Evolutionary conservation across 2,329 filamentous ascomycete species (phyloP).

Genomic region (Cryphonectria naterciae): DNA sequence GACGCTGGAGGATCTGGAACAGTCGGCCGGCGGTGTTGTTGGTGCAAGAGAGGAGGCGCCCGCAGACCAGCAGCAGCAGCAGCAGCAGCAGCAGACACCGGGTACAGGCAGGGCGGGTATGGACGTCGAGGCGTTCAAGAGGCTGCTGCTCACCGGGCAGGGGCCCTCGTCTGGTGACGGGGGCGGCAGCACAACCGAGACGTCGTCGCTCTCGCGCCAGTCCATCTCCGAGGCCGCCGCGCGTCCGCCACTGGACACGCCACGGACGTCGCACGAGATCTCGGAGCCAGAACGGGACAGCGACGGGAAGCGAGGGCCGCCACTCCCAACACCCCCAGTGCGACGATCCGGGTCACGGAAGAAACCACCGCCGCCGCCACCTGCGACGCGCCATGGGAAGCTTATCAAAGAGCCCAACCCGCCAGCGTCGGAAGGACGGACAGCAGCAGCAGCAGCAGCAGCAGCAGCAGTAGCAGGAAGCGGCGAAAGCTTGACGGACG

Average conservation of each 20-base stretch:
- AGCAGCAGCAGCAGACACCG: background rate
- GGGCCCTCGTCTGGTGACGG: conserved; percentile 41
- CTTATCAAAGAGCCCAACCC: conserved; percentile 54
- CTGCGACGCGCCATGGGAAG: conserved; percentile 77
- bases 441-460: no score
- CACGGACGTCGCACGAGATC: conserved; percentile 62
- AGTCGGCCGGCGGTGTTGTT: conserved; percentile 26
- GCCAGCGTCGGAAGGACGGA: no score
- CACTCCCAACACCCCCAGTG: conserved; percentile 33
- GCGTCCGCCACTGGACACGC: conserved; percentile 48
- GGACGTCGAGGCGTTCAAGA: conserved; percentile 79
- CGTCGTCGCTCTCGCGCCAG: conserved; percentile 61
- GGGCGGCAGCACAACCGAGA: conserved; percentile 60
- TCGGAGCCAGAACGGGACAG: conserved; percentile 53
- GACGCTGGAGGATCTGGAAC: conserved; percentile 57
- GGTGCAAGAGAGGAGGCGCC: conserved; percentile 37
- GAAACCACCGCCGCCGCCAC: conserved; percentile 72
- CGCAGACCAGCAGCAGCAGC: background rate
- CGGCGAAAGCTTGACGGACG: conserved; percentile 45
- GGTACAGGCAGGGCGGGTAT: conserved; percentile 53
- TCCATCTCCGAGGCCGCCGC: conserved; percentile 55
- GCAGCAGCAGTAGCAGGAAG: background rate
- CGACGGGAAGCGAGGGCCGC: conserved; percentile 46
- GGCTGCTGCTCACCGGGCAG: conserved; percentile 75
- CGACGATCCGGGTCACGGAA: conserved; percentile 49